A percentile compares a stretch with the other conserved stretches of the same genome.
These are phyloP conservation scores for Kluyveromyces sp. DNA, from an alignment of 1,139 yeast species.

Conservation along the genomic window DNA sequence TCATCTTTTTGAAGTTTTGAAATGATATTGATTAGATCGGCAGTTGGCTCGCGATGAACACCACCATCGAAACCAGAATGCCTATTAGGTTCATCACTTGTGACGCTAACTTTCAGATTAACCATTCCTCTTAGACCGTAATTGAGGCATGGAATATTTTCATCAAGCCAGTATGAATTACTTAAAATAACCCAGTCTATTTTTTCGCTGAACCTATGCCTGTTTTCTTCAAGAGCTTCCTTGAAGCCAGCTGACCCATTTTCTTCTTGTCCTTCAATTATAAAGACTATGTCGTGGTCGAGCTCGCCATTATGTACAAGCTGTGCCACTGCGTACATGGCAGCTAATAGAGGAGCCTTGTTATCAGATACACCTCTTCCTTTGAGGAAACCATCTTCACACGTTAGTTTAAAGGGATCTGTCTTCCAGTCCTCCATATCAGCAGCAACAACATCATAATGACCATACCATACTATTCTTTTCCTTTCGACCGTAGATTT, in stretches of 20 bases:
- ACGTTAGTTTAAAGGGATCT: slow-evolving; percentile 68
- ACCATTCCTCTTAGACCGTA: slow-evolving; percentile 91
- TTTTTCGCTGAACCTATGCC: slow-evolving; percentile 45
- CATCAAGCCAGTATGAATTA: slow-evolving; percentile 93
- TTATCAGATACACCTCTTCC: slow-evolving; percentile 94
- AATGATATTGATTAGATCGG: slow-evolving; percentile 70
- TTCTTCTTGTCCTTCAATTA: slow-evolving; percentile 95
- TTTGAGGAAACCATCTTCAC: slow-evolving; percentile 76
- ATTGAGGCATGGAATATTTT: slow-evolving; percentile 79
- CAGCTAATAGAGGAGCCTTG: slow-evolving; percentile 89
- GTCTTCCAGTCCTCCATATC: slow-evolving; percentile 64
- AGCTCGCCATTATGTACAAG: slow-evolving; percentile 46
- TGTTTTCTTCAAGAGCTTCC: slow-evolving; percentile 47
- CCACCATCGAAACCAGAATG: slow-evolving; percentile 99
- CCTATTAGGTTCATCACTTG: slow-evolving; percentile 72
- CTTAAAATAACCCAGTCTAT: slow-evolving; percentile 87
- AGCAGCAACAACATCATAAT: slow-evolving; percentile 83
- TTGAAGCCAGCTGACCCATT: slow-evolving; percentile 85
- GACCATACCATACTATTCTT: slow-evolving; percentile 82
- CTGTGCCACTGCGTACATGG: slow-evolving; percentile 81
- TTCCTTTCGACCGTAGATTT: slow-evolving; percentile 14
- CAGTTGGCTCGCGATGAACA: slow-evolving; percentile 76
- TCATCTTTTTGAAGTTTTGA: slow-evolving; percentile 52
- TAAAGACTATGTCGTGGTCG: slow-evolving; percentile 66
- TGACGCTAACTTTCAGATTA: slow-evolving; percentile 63